Base-by-base conservation (phyloP, 1,139 yeast species). In the Spathaspora sp. region DNA sequence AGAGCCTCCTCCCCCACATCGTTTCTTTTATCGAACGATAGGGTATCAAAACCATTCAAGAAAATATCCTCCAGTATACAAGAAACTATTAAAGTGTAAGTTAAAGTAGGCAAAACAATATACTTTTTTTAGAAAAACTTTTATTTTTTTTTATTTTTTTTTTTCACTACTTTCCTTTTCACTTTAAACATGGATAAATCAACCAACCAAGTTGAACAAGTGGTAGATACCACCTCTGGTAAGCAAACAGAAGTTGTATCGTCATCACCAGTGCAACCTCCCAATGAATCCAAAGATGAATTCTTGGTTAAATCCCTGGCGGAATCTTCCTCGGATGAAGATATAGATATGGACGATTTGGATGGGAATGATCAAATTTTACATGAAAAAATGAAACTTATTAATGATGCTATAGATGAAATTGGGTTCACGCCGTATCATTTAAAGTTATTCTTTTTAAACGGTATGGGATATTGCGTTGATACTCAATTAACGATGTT, bases 401-500 rank as follows among this genome's bases (percentile, higher is more conserved):
- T 68, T 39, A 65, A 66, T 45, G 61, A 68, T 47, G 63, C 72
- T 10, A 61, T 67, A 42, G 72, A 68, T 52, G 71, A 68, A 50
- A 68, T 68, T 47, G 73, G 72, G 1, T 67, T 66, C 50, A 68
- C 72, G 23, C 63, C 64, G 34, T 68, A 66, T 49, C 73, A 67
- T 52, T 53, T 64, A 39, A 67, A 67, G 47, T 52, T 67, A 27
- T 67, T 78, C 55, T 68, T 69, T 53, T 57, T 79, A 33, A 78
- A 77, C 49, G 87, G 87, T 15, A 75, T 81, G 74, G 88, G 88
- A 13, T 82, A 82, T 56, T 78, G 83, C 5, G 82, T 80, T 24
- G 87, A 82, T 58, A 79, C 85, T 15, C 81, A 81, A 57, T 65
- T 82, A 53, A 74, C 72, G 36, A 67, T 70, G 57, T 56, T 69